Base-by-base conservation (phyloP, 305 asterid species). In the Coffea humblotiana region DNA sequence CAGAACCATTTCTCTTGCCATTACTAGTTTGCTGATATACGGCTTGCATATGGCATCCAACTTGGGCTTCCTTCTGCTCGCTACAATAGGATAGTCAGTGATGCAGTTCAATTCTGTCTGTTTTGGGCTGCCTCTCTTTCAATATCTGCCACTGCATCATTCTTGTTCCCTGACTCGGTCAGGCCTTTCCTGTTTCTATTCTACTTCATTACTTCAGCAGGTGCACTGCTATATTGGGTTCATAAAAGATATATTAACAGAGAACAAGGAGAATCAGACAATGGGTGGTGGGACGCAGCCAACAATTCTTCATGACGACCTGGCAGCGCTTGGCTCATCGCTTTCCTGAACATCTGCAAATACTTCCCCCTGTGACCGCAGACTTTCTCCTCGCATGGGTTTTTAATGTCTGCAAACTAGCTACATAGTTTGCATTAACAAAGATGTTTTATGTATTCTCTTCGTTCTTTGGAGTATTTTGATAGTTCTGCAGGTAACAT, bases 161-260 rank as follows among this genome's bases (percentile, higher is more conserved):
- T 71, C 23, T 14, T 78, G 77, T 58, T 71, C 51, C 77, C 77
- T 27, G 72, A 43, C 4, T 45, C 61, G 16, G 16, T 45, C 35
- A 63, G 77, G 51, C 77, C 72, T 10, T 2, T 60, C 18, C 6
- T 78, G 23, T 78, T 78, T 32, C 65, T 37, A 13, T 2, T 78
- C 12, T 45, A 13, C 37, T 71, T 71, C 35, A 10, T 71, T 11
- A 2, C 18, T 18, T 16, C 75, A n/a, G 77, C 72, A 2, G 77
- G 18, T 5, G 82, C 45, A 64, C 23, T 48, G 16, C 25, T 78
- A 37, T 60, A 47, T 1, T 27, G 61, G 71, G 25, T 45, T n/a
- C 58, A 43, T 21, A 0, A n/a, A 23, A 58, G 64, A 3, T 29
- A 32, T 32, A 2, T 63, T 63, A 19, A n/a, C 47, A 25, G 25